phyloP scores from a whole-genome alignment of 1,284 basidiomycete genomes.

The Moniliophthora roreri region DNA sequence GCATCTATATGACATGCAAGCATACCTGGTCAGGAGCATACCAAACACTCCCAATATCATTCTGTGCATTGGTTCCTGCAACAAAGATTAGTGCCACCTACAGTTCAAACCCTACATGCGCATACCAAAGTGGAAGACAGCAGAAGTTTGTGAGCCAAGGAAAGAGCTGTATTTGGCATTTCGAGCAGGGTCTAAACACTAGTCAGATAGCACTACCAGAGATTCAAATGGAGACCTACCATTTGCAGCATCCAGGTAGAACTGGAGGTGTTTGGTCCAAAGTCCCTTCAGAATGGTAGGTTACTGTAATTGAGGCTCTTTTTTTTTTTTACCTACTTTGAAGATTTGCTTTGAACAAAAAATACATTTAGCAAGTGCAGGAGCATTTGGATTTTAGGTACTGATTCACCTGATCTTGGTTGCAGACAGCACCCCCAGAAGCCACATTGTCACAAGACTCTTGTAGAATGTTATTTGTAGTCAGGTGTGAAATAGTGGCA shows the following conservation, averaged over 20 bases:
- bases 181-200: constrained; percentile 24
- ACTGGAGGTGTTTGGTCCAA: constrained; percentile 45
- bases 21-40: constrained; percentile 39
- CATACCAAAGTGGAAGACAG: constrained; percentile 38
- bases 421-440: constrained; percentile 36
- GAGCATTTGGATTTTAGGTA: not conserved
- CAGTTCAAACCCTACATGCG: not conserved
- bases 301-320: too few species aligned
- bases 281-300: constrained; percentile 28
- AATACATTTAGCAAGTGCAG: not conserved
- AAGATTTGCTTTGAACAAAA: constrained; percentile 38
- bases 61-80: constrained; percentile 21
- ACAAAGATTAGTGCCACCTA: not conserved
- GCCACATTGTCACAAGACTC: constrained; percentile 53
- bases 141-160: constrained; percentile 38
- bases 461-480: constrained; percentile 40
- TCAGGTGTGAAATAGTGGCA: constrained; percentile 43
- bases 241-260: constrained; percentile 39
- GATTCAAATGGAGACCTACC: constrained; percentile 9
- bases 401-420: constrained; percentile 45
- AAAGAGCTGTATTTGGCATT: constrained; percentile 37
- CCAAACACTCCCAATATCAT: constrained; percentile 50
- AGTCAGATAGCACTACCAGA: not conserved
- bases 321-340: constrained; percentile 35
- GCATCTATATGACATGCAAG: not conserved